phyloP scores from a whole-genome alignment of 495 filamentous ascomycete species.

The Hypoxylon crocopeplum region DNA sequence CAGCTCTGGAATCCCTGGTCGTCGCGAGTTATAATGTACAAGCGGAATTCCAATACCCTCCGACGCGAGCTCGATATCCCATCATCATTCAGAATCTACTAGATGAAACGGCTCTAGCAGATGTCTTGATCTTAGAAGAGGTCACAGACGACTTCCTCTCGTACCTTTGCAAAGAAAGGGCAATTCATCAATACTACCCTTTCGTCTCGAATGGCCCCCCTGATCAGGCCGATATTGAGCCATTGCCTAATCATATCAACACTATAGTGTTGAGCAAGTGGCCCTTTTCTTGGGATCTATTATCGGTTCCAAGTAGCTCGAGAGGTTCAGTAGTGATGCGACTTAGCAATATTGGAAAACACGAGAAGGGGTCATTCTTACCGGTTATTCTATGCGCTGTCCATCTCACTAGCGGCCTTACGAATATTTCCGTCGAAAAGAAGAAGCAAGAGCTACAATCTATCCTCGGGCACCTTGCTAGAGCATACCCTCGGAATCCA shows the following conservation, averaged over 20 bases:
- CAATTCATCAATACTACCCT: constrained; percentile 55
- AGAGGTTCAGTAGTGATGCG: constrained; percentile 57
- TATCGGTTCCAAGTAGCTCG: constrained; percentile 55
- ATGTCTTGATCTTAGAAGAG: constrained; percentile 64
- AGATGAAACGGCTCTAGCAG: constrained; percentile 41
- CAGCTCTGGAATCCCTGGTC: constrained; percentile 33
- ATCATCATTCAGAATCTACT: constrained; percentile 55
- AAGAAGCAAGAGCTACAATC: constrained; percentile 57
- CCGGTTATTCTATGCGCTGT: constrained; percentile 56
- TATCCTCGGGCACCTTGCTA: constrained; percentile 49
- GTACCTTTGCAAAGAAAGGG: constrained; percentile 51
- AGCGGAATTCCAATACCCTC: constrained; percentile 57
- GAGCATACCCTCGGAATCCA: constrained; percentile 42
- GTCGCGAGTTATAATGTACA: constrained; percentile 65
- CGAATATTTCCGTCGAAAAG: constrained; percentile 56
- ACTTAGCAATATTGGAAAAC: constrained; percentile 45
- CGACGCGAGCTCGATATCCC: constrained; percentile 55
- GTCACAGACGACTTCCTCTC: constrained; percentile 64
- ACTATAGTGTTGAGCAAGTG: constrained; percentile 58
- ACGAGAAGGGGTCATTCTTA: constrained; percentile 15
- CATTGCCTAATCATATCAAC: constrained; percentile 62
- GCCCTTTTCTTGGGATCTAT: constrained; percentile 56
- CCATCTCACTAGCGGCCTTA: constrained; percentile 61
- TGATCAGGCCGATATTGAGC: constrained; percentile 51
- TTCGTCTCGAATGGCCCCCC: constrained; percentile 60